Conservation (phyloP, 176 grass and related monocot species). For the Chloris gayana region DNA sequence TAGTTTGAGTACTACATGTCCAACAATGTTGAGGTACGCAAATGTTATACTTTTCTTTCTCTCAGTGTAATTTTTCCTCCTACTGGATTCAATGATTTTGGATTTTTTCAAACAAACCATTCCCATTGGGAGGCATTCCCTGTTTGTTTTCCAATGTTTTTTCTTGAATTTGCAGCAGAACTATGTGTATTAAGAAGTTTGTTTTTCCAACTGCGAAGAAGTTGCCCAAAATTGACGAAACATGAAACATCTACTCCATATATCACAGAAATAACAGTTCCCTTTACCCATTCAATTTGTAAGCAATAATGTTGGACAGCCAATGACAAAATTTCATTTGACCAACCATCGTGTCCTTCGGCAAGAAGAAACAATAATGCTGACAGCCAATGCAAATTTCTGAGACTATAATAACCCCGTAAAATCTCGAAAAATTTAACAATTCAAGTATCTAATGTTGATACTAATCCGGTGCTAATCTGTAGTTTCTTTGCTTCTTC, state of each 20-base stretch:
- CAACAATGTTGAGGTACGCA: neutral
- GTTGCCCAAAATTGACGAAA: neutral
- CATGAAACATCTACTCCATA: neutral
- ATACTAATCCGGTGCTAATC: neutral
- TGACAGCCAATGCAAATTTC: constrained; percentile 2
- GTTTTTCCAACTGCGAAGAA: neutral
- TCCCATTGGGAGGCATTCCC: neutral
- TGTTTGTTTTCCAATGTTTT: no score
- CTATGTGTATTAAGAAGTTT: neutral
- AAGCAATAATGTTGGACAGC: neutral
- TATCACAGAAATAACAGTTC: neutral
- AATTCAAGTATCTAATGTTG: neutral
- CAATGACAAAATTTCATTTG: neutral
- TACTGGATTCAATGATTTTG: no score
- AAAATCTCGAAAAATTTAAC: constrained; percentile 16
- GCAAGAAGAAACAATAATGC: constrained; percentile 1
- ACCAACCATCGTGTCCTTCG: constrained; percentile 2
- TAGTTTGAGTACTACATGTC: neutral
- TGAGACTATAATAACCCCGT: constrained; percentile 27
- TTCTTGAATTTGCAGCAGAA: no score
- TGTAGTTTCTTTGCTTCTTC: constrained; percentile 26
- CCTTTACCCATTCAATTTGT: neutral
- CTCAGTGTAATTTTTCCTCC: no score
- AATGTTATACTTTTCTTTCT: neutral
- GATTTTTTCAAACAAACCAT: neutral